Conservation (phyloP, 2,329 filamentous ascomycete genomes). For the Colletotrichum scovillei region DNA sequence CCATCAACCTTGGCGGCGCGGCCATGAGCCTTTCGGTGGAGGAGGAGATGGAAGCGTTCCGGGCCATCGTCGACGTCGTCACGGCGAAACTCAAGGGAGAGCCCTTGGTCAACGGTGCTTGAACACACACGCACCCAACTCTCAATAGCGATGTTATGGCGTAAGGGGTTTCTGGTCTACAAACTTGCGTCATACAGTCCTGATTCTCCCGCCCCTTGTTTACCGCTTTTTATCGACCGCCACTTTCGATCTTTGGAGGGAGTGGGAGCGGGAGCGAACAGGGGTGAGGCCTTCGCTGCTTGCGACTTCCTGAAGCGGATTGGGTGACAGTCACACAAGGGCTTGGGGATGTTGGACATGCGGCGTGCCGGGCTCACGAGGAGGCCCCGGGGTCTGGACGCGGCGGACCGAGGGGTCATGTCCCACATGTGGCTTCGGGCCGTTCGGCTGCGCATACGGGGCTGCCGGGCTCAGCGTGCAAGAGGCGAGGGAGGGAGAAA, state of each 20-base stretch:
- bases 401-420: not conserved
- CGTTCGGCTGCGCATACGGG: not conserved
- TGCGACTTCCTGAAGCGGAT: conserved; percentile 11
- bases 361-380: conserved; percentile 16
- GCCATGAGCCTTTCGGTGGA: conserved; percentile 85
- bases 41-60: conserved; percentile 93
- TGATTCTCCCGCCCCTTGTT: not conserved
- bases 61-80: conserved; percentile 77
- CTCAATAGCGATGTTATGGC: not conserved
- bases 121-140: not conserved
- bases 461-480: not conserved
- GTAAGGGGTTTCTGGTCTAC: not conserved
- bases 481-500: no score
- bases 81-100: conserved; percentile 60
- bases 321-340: conserved; percentile 6
- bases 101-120: conserved; percentile 41
- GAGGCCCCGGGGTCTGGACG: not conserved
- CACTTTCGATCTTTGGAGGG: not conserved
- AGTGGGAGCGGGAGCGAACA: not conserved
- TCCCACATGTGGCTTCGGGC: conserved; percentile 15
- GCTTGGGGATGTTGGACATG: not conserved
- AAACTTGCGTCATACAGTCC: not conserved
- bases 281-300: not conserved
- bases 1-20: conserved; percentile 79
- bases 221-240: not conserved